Conservation (phyloP, 345 rosid species). For the Acer campestre region DNA sequence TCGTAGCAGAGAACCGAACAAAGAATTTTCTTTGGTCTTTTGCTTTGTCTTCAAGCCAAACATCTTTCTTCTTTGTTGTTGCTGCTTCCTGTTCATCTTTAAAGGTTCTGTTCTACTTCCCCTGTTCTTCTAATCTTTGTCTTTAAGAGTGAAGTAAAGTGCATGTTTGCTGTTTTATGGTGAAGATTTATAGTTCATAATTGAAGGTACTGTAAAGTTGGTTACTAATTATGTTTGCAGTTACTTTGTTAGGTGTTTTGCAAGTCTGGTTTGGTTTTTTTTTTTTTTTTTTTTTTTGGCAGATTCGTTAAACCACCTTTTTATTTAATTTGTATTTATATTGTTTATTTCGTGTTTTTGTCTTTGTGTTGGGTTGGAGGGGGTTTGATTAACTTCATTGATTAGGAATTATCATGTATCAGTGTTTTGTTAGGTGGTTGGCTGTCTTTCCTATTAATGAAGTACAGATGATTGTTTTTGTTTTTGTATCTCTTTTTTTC, state of each 20-base stretch:
- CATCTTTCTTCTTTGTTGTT: constrained; percentile 11
- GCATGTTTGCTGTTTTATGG: not conserved
- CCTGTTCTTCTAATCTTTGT: not conserved
- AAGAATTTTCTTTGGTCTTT: constrained; percentile 26
- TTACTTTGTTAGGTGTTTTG: constrained; percentile 1
- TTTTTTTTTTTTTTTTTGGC: not conserved
- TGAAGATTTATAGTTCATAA: not conserved
- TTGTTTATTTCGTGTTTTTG: not conserved
- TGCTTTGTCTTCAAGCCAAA: constrained; percentile 67
- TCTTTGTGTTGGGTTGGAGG: not conserved
- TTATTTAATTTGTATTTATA: constrained; percentile 1
- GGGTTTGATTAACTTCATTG: not conserved
- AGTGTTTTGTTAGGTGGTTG: constrained; percentile 7
- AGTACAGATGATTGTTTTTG: not conserved
- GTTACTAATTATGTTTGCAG: constrained; percentile 5
- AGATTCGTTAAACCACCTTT: constrained; percentile 4
- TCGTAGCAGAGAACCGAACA: not conserved
- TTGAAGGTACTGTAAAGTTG: constrained; percentile 1
- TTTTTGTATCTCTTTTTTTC: not conserved
- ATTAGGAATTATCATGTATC: constrained; percentile 1
- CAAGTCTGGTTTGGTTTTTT: not conserved
- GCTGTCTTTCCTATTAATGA: not conserved
- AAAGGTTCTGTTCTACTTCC: constrained; percentile 5
- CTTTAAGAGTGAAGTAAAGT: not conserved
- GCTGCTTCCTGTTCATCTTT: not conserved